A percentile compares a stretch with the other conserved stretches of the same genome.
phyloP scores from a whole-genome alignment of 2,329 filamentous ascomycete genomes.

The Fusarium praegraminearum region DNA sequence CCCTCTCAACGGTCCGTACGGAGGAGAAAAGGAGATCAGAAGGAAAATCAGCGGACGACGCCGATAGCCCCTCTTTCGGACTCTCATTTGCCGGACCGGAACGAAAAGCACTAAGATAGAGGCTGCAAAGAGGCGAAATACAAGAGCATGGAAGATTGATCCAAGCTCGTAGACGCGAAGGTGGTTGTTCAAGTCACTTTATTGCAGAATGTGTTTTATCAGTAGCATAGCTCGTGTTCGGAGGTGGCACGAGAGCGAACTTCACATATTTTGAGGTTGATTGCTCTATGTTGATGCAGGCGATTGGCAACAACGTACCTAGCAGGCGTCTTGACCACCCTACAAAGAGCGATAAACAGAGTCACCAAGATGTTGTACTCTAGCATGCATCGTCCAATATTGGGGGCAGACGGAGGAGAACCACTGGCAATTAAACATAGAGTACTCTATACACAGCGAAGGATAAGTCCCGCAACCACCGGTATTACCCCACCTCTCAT shows the following conservation, averaged over 20 bases:
- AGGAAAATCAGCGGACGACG: constrained; percentile 27
- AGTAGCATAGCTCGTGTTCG: constrained; percentile 30
- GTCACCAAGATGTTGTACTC: constrained; percentile 5
- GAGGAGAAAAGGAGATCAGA: not conserved
- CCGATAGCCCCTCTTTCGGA: constrained; percentile 36
- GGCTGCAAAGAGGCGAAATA: constrained; percentile 3
- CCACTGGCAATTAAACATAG: not conserved
- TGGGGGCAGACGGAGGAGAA: not conserved
- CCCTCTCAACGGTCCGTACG: constrained; percentile 1
- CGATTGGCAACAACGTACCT: constrained; percentile 8
- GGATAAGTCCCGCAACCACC: constrained; percentile 21
- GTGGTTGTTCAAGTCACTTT: constrained; percentile 18
- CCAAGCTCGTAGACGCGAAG: not conserved
- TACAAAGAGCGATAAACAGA: constrained; percentile 8
- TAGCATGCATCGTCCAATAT: not conserved
- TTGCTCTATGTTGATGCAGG: constrained; percentile 15
- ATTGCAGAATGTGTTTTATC: not conserved
- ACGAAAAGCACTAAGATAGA: constrained; percentile 14
- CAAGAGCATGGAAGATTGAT: not conserved
- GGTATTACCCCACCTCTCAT: constrained; percentile 15
- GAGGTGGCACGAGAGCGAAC: constrained; percentile 21
- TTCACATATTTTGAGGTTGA: constrained; percentile 10
- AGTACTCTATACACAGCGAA: constrained; percentile 1
- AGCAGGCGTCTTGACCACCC: constrained; percentile 22
- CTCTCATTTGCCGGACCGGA: constrained; percentile 36